phyloP scores from a whole-genome alignment of 2,329 filamentous ascomycete genomes.

The Calonectria crousiana region DNA sequence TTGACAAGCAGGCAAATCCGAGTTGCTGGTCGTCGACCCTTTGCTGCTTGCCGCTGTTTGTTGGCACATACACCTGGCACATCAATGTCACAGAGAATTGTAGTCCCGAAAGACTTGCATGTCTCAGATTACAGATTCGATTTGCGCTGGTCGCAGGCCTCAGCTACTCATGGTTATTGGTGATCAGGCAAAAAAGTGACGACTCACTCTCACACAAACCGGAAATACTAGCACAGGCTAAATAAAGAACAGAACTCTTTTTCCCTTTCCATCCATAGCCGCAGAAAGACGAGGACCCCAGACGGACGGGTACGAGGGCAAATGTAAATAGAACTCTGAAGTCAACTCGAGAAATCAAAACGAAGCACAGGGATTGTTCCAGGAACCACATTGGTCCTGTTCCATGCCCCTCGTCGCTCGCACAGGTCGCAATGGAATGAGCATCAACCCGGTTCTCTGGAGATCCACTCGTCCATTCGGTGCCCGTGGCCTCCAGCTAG shows the following conservation, averaged over 20 bases:
- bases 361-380: background rate
- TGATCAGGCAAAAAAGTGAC: background rate
- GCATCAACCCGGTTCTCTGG: background rate
- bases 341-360: background rate
- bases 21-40: background rate
- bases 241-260: background rate
- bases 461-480: background rate
- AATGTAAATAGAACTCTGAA: background rate
- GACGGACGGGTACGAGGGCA: background rate
- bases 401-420: background rate
- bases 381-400: background rate
- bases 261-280: background rate
- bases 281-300: background rate
- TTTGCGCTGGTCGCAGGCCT: background rate
- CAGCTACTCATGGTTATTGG: background rate
- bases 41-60: background rate
- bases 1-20: background rate
- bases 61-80: background rate
- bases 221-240: background rate
- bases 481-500: background rate
- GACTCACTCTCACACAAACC: background rate
- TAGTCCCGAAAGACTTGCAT: background rate
- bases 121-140: background rate
- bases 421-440: background rate
- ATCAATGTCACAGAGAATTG: background rate